Percentiles rank a stretch among this genome's conserved stretches.
These are phyloP conservation scores for Tanozyma kutaoensis DNA, from an alignment of 805 yeast species.

Conservation along the genomic window DNA sequence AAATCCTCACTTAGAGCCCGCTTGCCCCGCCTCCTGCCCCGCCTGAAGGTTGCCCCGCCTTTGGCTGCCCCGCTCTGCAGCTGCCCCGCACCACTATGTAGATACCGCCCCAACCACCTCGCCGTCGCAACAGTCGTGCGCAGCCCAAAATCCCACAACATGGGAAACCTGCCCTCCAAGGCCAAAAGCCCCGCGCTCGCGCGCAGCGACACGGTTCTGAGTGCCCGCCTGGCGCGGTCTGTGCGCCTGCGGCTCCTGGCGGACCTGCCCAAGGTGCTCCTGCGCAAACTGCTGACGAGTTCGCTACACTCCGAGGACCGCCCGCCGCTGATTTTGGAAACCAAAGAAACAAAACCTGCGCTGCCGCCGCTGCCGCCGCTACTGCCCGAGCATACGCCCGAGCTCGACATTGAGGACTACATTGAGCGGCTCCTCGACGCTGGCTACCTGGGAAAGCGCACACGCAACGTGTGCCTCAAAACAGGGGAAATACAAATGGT, in stretches of 20 bases:
- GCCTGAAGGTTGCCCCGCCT: no score
- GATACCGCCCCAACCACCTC: no score
- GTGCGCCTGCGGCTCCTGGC: constrained; percentile 24
- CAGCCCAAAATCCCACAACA: constrained; percentile 5
- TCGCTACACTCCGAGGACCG: no score
- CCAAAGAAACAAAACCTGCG: no score
- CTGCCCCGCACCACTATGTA: no score
- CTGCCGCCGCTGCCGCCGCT: no score
- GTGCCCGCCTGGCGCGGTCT: constrained; percentile 35
- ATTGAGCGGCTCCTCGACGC: constrained; percentile 90
- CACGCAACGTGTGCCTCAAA: constrained; percentile 79
- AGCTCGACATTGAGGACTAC: constrained; percentile 63
- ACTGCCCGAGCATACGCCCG: constrained; percentile 2
- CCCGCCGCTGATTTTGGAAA: no score
- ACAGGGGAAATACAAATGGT: constrained; percentile 72
- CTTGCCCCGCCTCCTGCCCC: no score
- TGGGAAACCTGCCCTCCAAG: constrained; percentile 44
- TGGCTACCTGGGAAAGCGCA: constrained; percentile 89
- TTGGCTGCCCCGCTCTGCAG: no score
- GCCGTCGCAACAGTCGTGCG: neutral
- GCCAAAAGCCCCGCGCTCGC: constrained; percentile 31
- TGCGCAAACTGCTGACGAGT: no score
- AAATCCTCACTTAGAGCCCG: no score
- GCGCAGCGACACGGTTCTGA: constrained; percentile 40
- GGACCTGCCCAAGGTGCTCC: constrained; percentile 5